A percentile compares a stretch with the other conserved stretches of the same genome.
Evolutionary conservation across 192 early-diverging fungal genomes (phyloP).

Genomic region (Fimicolochytrium jonesii): DNA sequence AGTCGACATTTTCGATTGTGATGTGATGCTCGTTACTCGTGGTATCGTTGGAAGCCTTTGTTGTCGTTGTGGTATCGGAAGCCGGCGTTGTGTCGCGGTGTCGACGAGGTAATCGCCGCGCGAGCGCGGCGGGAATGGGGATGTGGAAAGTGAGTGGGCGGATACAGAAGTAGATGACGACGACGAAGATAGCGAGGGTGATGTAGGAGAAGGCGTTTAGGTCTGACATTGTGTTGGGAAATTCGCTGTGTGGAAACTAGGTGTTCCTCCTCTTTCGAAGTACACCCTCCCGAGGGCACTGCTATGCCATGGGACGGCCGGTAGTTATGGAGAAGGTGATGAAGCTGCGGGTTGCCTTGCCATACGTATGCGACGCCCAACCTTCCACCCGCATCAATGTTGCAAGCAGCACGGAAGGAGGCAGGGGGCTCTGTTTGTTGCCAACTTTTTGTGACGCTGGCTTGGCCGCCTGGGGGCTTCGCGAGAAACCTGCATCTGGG

Average conservation of each 20-base stretch:
- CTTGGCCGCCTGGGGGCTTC: no score
- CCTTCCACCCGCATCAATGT: background rate
- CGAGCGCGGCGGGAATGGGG: constrained; percentile 18
- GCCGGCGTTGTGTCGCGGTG: no score
- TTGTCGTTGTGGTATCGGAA: no score
- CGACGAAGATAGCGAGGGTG: constrained; percentile 53
- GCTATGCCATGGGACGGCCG: no score
- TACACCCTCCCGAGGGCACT: no score
- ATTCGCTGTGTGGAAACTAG: background rate
- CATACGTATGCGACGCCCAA: background rate
- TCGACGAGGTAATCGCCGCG: no score
- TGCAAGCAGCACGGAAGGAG: background rate
- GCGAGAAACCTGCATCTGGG: background rate
- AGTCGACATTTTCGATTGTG: background rate
- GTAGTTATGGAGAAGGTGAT: background rate
- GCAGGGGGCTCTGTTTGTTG: background rate
- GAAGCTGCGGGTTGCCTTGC: background rate
- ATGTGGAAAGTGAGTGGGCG: constrained; percentile 46
- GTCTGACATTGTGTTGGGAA: background rate
- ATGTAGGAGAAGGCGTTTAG: constrained; percentile 48
- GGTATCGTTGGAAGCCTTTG: no score
- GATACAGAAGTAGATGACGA: constrained; percentile 59
- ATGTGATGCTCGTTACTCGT: no score
- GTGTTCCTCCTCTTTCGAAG: background rate
- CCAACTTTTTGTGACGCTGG: no score